These are phyloP conservation scores for Licmophora abbreviata DNA, from an alignment of 108 stramenopile genomes.

Conservation along the genomic window DNA sequence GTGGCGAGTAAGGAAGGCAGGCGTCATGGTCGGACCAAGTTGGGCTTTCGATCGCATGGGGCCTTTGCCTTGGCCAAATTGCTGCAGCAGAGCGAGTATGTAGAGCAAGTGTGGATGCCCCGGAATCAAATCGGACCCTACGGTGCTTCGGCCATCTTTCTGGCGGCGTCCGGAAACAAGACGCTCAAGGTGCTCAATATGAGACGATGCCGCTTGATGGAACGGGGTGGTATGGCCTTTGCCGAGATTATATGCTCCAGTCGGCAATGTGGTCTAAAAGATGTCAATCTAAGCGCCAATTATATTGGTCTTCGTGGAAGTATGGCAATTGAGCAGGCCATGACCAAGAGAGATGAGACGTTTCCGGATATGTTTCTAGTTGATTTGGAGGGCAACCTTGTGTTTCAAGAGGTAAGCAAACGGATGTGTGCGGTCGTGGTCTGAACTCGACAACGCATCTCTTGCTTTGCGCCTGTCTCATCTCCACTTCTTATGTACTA, in stretches of 20 bases:
- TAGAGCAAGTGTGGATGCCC: conserved; percentile 53
- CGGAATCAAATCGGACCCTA: conserved; percentile 73
- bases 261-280: conserved; percentile 19
- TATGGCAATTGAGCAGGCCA: conserved; percentile 39
- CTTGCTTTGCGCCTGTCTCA: background rate
- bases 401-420: conserved; percentile 61
- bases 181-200: conserved; percentile 34
- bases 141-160: conserved; percentile 63
- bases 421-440: background rate
- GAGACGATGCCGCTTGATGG: conserved; percentile 63
- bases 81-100: conserved; percentile 34
- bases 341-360: conserved; percentile 19
- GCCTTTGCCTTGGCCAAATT: conserved; percentile 65
- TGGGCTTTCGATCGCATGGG: conserved; percentile 66
- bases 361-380: conserved; percentile 18
- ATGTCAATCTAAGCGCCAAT: conserved; percentile 61
- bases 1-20: conserved; percentile 43
- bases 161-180: conserved; percentile 43
- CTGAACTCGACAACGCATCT: background rate
- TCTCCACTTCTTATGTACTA: background rate
- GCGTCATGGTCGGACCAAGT: conserved; percentile 12
- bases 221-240: conserved; percentile 67
- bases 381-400: conserved; percentile 69
- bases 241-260: conserved; percentile 24
- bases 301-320: conserved; percentile 61